Base-by-base conservation (phyloP, 108 stramenopile species). In the Epipyxis sp. region DNA sequence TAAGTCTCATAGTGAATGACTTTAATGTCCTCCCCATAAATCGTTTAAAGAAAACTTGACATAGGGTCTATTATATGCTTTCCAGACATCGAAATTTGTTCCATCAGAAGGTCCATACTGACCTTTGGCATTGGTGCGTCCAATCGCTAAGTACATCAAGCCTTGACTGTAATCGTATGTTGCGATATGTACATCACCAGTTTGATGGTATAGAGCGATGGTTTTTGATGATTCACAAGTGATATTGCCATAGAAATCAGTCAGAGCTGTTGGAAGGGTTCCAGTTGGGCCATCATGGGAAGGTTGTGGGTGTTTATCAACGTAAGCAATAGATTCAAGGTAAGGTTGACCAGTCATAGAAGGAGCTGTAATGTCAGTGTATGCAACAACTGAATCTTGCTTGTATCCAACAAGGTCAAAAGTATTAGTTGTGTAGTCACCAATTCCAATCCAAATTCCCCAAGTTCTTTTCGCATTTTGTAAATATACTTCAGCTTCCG, bases 251-350 rank as follows among this genome's bases (percentile, higher is more conserved):
- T 29, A 79, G 37, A 50, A 43, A n/a, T 69, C 67, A 6, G 32
- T 69, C 42, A 79, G 20, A 62, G 62, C 61, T 10, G 29, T 44
- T 20, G 65, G 65, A 41, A 68, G 65, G 65, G 65, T 68, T 16
- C 65, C 65, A 68, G 13, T 68, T 16, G 65, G 41, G 40, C 65
- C 65, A 39, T 69, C 42, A 1, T 54, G 44, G 16, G 20, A 30
- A 20, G 79, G 79, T 62, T 79, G 69, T 32, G 32, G 13, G 40
- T 79, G 79, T 69, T 79, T 79, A 67, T 79, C 71, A 1, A 79
- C 59, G 79, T 68, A 79, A 29, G 65, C 69, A 39, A 79, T 34
- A 20, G 20, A 20, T 25, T 68, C 20, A 20, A 68, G 20, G 65
- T 68, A 68, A 68, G 65, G 65, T 41, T 68, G 65, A 25, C 65